These are phyloP conservation scores for Coemansia sp. DNA, from an alignment of 192 early-diverging fungal species.

Conservation along the genomic window DNA sequence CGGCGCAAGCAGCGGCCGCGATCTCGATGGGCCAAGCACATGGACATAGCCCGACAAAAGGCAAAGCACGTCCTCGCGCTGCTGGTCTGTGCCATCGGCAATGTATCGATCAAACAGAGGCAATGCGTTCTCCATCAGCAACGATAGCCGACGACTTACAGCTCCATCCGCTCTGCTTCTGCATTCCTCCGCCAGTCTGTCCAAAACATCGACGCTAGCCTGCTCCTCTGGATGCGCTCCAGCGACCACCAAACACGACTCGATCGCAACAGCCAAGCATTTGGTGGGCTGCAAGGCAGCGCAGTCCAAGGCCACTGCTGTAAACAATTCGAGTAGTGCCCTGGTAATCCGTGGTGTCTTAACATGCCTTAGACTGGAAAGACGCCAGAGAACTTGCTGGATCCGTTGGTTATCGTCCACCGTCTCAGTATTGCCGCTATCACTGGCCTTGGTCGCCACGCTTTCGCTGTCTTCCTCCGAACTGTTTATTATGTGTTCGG, in stretches of 20 bases:
- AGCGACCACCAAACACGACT: slow-evolving; percentile 25
- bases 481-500: slow-evolving; percentile 10
- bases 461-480: slow-evolving; percentile 8
- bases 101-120: slow-evolving; percentile 30
- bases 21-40: slow-evolving; percentile 14
- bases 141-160: background rate
- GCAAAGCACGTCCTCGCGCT: slow-evolving; percentile 26
- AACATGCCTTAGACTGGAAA: slow-evolving; percentile 33
- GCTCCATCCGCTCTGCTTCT: background rate
- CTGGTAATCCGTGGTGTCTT: background rate
- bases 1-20: slow-evolving; percentile 7
- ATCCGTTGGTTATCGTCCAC: slow-evolving; percentile 8
- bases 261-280: slow-evolving; percentile 21
- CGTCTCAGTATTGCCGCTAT: background rate
- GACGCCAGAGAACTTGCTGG: slow-evolving; percentile 35
- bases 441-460: background rate
- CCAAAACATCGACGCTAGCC: background rate
- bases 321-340: slow-evolving; percentile 24
- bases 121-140: slow-evolving; percentile 13
- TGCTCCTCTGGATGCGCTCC: background rate
- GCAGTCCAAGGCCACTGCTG: slow-evolving; percentile 14
- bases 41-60: slow-evolving; percentile 18
- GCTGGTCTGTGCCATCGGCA: slow-evolving; percentile 13
- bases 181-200: background rate
- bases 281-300: slow-evolving; percentile 1